Percentiles rank a stretch among this genome's conserved stretches.
Conservation (phyloP, 2,329 filamentous ascomycete genomes). For the Phialophora chinensis region DNA sequence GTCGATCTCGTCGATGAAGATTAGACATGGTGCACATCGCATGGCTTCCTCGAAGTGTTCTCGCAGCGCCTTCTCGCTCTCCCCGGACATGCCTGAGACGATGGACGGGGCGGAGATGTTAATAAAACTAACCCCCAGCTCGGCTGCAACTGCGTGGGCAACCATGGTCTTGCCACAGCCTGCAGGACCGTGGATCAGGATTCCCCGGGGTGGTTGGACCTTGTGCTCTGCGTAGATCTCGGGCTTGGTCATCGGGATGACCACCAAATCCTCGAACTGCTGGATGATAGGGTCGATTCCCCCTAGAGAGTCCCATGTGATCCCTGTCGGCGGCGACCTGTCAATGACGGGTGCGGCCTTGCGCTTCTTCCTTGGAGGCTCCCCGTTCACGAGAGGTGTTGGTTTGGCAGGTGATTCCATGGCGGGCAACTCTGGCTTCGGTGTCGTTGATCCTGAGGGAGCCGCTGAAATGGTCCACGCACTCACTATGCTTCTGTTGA, state of each 20-base stretch:
- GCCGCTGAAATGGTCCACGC: conserved; percentile 56
- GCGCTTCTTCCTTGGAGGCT: conserved; percentile 70
- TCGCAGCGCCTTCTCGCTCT: conserved; percentile 84
- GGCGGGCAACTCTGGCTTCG: conserved; percentile 14
- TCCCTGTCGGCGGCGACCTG: conserved; percentile 68
- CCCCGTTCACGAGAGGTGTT: conserved; percentile 67
- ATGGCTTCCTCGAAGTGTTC: conserved; percentile 89
- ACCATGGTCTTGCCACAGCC: conserved; percentile 88
- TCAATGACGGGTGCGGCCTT: conserved; percentile 63
- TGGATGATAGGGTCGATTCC: conserved; percentile 75
- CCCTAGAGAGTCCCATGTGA: conserved; percentile 74
- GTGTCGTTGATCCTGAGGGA: conserved; percentile 24
- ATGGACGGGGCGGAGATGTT: conserved; percentile 81
- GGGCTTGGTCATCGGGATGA: conserved; percentile 73
- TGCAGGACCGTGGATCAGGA: conserved; percentile 80
- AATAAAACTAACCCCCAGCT: conserved; percentile 77
- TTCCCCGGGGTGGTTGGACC: conserved; percentile 73
- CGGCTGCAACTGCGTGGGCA: conserved; percentile 77
- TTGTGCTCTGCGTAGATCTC: conserved; percentile 69
- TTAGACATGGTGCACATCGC: conserved; percentile 80
- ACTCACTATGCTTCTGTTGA: conserved; percentile 69
- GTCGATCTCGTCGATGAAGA: conserved; percentile 94
- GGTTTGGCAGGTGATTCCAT: conserved; percentile 51
- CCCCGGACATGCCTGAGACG: conserved; percentile 85
- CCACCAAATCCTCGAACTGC: conserved; percentile 72